Base-by-base conservation (phyloP, 306 rosid species). In the Myrica gale region DNA sequence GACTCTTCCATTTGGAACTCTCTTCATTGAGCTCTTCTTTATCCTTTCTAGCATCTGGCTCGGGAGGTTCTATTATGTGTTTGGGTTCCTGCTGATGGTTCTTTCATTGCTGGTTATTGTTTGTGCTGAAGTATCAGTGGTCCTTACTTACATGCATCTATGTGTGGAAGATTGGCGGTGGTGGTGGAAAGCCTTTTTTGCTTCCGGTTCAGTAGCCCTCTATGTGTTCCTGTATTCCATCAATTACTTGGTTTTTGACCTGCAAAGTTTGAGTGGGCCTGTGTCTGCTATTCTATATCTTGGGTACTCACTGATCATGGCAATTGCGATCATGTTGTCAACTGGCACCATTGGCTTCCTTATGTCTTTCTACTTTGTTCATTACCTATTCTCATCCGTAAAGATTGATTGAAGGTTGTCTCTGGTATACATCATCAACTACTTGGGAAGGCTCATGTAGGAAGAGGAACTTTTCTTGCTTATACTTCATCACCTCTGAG, bases 111-210 rank as follows among this genome's bases (percentile, higher is more conserved):
- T 93, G 82, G 89, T 89, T 46, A 79, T 91, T 48, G 98, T 93
- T 66, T 93, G 98, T 70, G 98, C 98, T 26, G 97, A 91, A 79
- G 98, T 93, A 75, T 93, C 98, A 1, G 97, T 93, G 79, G 98
- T 93, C 68, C 98, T 93, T 80, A 91, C 98, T 45, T 91, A 93
- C 78, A 93, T 93, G 98, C 98, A 93, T 83, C 92, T 93, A 58
- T 93, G 98, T 78, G 98, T 93, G 67, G 98, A 93, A 87, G 98
- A 93, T 80, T 93, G 98, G 97, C 86, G 84, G 51, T 93, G 98
- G 98, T 93, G 98, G 98, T 93, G 98, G 98, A 93, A 93, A 85
- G 92, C 98, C 72, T 93, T 93, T 89, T 93, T 83, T 57, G 98
- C 98, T 42, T 91, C 98, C 1, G 98, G 98, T 66, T 91, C 98